Evolutionary conservation across 148 eudicot genomes (phyloP).

Genomic region (Persicaria maculosa): DNA sequence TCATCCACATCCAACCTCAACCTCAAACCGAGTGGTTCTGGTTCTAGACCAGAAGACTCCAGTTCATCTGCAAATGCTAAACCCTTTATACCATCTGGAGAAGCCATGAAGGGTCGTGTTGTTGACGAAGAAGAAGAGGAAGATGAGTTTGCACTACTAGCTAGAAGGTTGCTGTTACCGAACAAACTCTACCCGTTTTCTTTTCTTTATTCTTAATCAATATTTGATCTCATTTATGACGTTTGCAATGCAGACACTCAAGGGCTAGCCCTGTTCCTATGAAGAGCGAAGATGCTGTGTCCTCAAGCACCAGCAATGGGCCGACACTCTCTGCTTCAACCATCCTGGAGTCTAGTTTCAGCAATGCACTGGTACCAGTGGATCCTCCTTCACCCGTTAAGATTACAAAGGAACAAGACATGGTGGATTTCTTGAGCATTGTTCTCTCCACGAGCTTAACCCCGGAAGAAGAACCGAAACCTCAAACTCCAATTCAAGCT

Average conservation of each 20-base stretch:
- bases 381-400: constrained; percentile 47
- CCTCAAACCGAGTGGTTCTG: constrained; percentile 29
- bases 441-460: constrained; percentile 44
- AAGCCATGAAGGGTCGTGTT: constrained; percentile 18
- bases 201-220: background rate
- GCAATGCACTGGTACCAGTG: constrained; percentile 56
- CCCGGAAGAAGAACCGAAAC: constrained; percentile 24
- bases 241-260: constrained; percentile 54
- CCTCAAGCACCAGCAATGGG: constrained; percentile 26
- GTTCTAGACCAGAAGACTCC: constrained; percentile 19
- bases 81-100: constrained; percentile 26
- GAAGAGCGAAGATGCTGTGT: constrained; percentile 28
- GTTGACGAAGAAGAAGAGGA: constrained; percentile 79
- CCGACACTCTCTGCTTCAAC: constrained; percentile 16
- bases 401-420: constrained; percentile 55
- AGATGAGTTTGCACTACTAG: constrained; percentile 71
- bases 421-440: constrained; percentile 71
- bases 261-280: constrained; percentile 34
- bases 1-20: constrained; percentile 19
- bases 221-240: constrained; percentile 1
- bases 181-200: background rate
- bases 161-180: constrained; percentile 47
- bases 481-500: constrained; percentile 26
- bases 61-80: constrained; percentile 21
- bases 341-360: constrained; percentile 13